Conservation (phyloP, 208 protist genomes). For the Wallacemonas sp. region DNA sequence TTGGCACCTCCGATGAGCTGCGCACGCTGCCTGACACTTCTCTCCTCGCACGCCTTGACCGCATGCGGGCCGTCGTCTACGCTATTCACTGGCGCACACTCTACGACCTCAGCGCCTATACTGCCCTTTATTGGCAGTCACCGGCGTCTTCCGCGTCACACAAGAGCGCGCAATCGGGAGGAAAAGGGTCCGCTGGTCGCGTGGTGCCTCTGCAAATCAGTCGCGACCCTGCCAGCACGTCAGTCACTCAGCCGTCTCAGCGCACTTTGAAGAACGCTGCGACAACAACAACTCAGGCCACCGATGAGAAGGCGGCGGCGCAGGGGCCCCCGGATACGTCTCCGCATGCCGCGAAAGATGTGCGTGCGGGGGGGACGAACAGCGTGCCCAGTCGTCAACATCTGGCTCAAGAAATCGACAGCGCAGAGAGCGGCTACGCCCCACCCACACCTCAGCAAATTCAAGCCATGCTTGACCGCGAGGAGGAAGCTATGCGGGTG, state of each 20-base stretch:
- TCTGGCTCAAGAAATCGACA: background rate
- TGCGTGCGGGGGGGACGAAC: background rate
- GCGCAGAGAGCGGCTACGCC: background rate
- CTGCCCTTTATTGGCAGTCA: constrained; percentile 17
- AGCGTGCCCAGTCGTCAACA: background rate
- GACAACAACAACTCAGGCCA: too few species aligned
- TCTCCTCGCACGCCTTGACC: constrained; percentile 22
- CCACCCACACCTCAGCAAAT: constrained; percentile 1
- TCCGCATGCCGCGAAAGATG: background rate
- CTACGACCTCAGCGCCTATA: constrained; percentile 30
- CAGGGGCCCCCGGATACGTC: background rate
- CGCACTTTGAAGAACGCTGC: too few species aligned
- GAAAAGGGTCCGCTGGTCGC: background rate
- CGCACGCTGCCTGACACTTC: constrained; percentile 16
- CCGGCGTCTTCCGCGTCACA: too few species aligned
- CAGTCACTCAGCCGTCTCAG: background rate
- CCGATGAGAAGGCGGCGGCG: background rate
- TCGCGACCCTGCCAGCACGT: background rate
- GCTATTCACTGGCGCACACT: constrained; percentile 35
- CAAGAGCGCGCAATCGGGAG: too few species aligned
- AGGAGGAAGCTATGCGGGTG: constrained; percentile 27
- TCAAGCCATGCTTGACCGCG: constrained; percentile 14
- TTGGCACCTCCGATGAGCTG: constrained; percentile 11
- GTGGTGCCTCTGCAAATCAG: background rate
- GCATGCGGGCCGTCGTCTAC: constrained; percentile 26